Evolutionary conservation across 208 protist species (phyloP).

Genomic region (Zelonia costaricensis): DNA sequence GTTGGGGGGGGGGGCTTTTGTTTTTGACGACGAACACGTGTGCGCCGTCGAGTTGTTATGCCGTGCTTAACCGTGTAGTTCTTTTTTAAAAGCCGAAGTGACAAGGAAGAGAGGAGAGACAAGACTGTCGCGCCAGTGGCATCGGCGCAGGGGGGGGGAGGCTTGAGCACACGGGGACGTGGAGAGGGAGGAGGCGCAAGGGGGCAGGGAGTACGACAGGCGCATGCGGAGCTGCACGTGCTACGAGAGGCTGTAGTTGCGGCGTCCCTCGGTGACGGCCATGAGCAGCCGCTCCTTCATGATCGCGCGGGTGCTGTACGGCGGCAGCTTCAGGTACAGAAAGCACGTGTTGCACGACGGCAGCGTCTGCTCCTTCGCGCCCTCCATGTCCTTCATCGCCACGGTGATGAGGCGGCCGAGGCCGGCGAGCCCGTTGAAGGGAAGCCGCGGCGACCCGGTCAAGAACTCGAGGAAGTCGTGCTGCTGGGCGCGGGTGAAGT

Average conservation of each 20-base stretch:
- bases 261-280: constrained; percentile 84
- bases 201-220: too few species aligned
- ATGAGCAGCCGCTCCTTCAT: constrained; percentile 74
- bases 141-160: too few species aligned
- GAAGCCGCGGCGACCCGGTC: constrained; percentile 83
- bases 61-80: too few species aligned
- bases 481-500: constrained; percentile 73
- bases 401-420: constrained; percentile 81
- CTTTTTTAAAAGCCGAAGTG: too few species aligned
- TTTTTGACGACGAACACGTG: too few species aligned
- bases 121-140: too few species aligned
- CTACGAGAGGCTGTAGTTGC: constrained; percentile 88
- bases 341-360: constrained; percentile 94
- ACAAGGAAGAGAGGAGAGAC: too few species aligned
- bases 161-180: too few species aligned
- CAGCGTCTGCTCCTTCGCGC: constrained; percentile 60
- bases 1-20: too few species aligned
- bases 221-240: not conserved
- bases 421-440: constrained; percentile 73
- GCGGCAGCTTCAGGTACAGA: constrained; percentile 90
- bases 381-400: constrained; percentile 83
- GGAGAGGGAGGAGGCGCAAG: too few species aligned
- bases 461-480: constrained; percentile 88
- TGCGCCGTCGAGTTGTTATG: too few species aligned
- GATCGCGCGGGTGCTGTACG: constrained; percentile 67